Percentiles rank a stretch among this genome's conserved stretches.
Evolutionary conservation across 129 eudicot species (phyloP).

Genomic region (Flaveria ramosissima): DNA sequence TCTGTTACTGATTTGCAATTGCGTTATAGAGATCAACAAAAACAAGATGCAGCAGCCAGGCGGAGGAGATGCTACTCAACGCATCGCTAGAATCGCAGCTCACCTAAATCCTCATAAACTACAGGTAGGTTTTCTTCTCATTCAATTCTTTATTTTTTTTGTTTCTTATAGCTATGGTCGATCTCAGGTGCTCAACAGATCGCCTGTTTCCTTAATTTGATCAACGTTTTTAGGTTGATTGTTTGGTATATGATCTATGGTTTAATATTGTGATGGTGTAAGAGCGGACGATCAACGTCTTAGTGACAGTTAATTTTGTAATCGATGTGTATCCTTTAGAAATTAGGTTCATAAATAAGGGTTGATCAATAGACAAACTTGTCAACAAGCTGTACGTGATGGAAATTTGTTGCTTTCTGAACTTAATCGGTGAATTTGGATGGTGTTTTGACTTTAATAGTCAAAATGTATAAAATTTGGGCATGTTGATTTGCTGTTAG

Average conservation of each 20-base stretch:
- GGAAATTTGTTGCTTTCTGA: background rate
- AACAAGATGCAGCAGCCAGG: slow-evolving; percentile 37
- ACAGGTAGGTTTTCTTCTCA: slow-evolving; percentile 61
- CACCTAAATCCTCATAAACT: slow-evolving; percentile 61
- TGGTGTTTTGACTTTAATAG: background rate
- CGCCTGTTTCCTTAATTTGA: background rate
- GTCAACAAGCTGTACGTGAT: background rate
- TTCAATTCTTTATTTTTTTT: slow-evolving; percentile 5
- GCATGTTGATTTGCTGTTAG: background rate
- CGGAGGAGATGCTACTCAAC: slow-evolving; percentile 50
- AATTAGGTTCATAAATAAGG: background rate
- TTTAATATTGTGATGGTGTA: background rate
- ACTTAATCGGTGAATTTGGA: background rate
- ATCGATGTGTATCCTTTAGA: background rate
- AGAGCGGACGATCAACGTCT: no score
- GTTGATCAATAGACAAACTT: background rate
- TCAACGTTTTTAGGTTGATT: background rate
- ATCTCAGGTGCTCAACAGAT: background rate
- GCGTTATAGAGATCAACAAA: slow-evolving; percentile 1
- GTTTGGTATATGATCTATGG: background rate
- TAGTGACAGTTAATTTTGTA: slow-evolving; percentile 10
- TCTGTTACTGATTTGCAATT: slow-evolving; percentile 2
- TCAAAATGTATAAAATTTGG: background rate
- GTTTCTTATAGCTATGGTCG: background rate
- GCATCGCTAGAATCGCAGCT: slow-evolving; percentile 80